Evolutionary conservation across 2,329 filamentous ascomycete species (phyloP), one percentile per base, ranked within the genome.

Genomic region (Microdochium trichocladiopsis): DNA sequence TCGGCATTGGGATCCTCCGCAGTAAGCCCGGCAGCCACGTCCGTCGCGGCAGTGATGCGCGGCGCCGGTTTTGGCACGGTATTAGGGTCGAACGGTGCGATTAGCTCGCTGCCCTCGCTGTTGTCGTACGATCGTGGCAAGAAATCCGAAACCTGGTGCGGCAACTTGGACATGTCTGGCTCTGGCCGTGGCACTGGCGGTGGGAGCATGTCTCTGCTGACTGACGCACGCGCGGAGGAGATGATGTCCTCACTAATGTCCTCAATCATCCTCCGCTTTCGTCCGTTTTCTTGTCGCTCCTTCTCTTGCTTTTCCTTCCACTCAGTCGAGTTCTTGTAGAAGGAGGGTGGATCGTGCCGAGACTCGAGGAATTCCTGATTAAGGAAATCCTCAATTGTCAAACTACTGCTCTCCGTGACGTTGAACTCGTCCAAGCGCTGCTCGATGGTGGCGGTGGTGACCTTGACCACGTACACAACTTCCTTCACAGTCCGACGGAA

Each of bases 381-480:
- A 48, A 88, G 77, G 62, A 96, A 96, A 61, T 96, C 87, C 56
- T 92, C 87, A 21, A 99, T 88, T 0, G 90, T 94, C 69, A 97
- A 79, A 50, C 83, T 82, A 58, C 90, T 90, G 55, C 87, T 91
- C 56, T 90, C 87, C 0, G 93, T 96, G 28, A 86, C 80, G 57
- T 89, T 90, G 71, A 97, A 99, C 65, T 99, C 94, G 58, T 92
- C 86, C 10, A 99, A 74, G 56, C 94, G 90, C 66, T 93, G 90
- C 63, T 91, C 88, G 55, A 99, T 90, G 8, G 94, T 99, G 55
- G 90, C 82, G 58, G 95, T 95, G 43, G 92, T 95, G 50, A 97
- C 92, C 66, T 96, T 97, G 66, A 96, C 93, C 36, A 96, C 89
- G 66, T 96, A 97, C n/a, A 97, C 93, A 9, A 99, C 88, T 69